Evolutionary conservation across 331 rosid genomes (phyloP).

Genomic region (Cydonia oblonga): DNA sequence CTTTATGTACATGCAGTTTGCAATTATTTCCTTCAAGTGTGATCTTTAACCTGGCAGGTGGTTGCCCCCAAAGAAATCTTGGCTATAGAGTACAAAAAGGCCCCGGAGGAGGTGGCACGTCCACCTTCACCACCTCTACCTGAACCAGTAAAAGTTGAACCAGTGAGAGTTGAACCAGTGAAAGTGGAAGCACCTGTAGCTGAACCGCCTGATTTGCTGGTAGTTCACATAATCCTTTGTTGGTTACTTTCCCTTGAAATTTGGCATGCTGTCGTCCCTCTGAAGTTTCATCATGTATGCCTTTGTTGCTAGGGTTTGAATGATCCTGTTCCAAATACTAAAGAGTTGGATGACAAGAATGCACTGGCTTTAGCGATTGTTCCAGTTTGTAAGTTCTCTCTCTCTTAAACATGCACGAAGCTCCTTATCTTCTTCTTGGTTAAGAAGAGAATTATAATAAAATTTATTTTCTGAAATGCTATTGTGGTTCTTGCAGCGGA

Average conservation of each 20-base stretch:
- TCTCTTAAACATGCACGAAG: neutral
- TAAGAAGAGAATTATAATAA: neutral
- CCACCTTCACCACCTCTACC: slow-evolving; percentile 53
- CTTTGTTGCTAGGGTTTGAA: slow-evolving; percentile 59
- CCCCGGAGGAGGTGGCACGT: slow-evolving; percentile 38
- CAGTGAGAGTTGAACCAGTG: no score
- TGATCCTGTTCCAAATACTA: slow-evolving; percentile 63
- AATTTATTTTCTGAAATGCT: neutral
- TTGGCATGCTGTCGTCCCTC: neutral
- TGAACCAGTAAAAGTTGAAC: slow-evolving; percentile 77
- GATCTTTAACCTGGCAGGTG: slow-evolving; percentile 32
- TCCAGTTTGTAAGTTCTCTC: slow-evolving; percentile 49
- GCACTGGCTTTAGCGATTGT: slow-evolving; percentile 90
- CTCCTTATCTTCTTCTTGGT: neutral
- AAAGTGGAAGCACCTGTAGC: slow-evolving; percentile 64
- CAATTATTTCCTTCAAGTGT: slow-evolving; percentile 2
- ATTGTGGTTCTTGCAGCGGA: slow-evolving; percentile 35
- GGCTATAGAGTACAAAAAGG: slow-evolving; percentile 72
- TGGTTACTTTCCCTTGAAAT: neutral
- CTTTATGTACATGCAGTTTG: neutral
- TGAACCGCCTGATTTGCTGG: slow-evolving; percentile 84
- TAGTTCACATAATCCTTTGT: slow-evolving; percentile 19
- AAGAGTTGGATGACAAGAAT: slow-evolving; percentile 85
- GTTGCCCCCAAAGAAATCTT: slow-evolving; percentile 65
- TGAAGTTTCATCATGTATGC: neutral